These are phyloP conservation scores for Botryotinia convoluta DNA, from an alignment of 2,329 filamentous ascomycete genomes.

Conservation along the genomic window DNA sequence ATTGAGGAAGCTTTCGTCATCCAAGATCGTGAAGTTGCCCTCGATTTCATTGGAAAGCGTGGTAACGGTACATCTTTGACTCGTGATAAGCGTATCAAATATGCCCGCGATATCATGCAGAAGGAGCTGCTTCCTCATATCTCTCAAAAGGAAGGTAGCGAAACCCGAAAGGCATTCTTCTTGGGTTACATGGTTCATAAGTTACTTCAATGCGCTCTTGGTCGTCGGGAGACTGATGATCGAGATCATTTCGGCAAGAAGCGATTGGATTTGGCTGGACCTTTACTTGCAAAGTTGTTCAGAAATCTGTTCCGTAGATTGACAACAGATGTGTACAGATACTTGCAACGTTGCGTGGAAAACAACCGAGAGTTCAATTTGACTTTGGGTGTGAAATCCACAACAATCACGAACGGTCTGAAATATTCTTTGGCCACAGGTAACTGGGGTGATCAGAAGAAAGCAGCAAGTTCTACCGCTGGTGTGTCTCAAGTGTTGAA, in stretches of 20 bases:
- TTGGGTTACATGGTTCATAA: slow-evolving; percentile 98
- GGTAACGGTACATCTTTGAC: slow-evolving; percentile 73
- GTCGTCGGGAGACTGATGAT: slow-evolving; percentile 90
- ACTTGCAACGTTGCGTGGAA: slow-evolving; percentile 90
- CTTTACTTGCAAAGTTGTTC: slow-evolving; percentile 94
- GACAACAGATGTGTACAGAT: slow-evolving; percentile 85
- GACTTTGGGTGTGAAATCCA: slow-evolving; percentile 84
- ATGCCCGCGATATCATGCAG: slow-evolving; percentile 90
- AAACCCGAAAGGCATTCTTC: slow-evolving; percentile 97
- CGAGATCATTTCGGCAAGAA: slow-evolving; percentile 99
- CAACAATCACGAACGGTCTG: slow-evolving; percentile 86
- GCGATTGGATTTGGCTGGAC: slow-evolving; percentile 90
- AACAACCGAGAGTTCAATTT: slow-evolving; percentile 85
- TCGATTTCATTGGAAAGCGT: slow-evolving; percentile 94
- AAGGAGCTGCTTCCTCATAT: slow-evolving; percentile 97
- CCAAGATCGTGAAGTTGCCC: slow-evolving; percentile 88
- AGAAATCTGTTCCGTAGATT: slow-evolving; percentile 86
- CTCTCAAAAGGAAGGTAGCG: slow-evolving; percentile 89
- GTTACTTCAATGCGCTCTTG: slow-evolving; percentile 87
- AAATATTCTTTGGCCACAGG: slow-evolving; percentile 97
- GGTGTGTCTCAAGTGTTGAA: slow-evolving; percentile 98
- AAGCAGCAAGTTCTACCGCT: slow-evolving; percentile 89
- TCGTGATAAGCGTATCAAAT: slow-evolving; percentile 83
- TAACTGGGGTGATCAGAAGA: slow-evolving; percentile 99
- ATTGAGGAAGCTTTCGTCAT: slow-evolving; percentile 97